Conservation (phyloP, 2,329 filamentous ascomycete species). For the Cephalotrichum gorgonifer region DNA sequence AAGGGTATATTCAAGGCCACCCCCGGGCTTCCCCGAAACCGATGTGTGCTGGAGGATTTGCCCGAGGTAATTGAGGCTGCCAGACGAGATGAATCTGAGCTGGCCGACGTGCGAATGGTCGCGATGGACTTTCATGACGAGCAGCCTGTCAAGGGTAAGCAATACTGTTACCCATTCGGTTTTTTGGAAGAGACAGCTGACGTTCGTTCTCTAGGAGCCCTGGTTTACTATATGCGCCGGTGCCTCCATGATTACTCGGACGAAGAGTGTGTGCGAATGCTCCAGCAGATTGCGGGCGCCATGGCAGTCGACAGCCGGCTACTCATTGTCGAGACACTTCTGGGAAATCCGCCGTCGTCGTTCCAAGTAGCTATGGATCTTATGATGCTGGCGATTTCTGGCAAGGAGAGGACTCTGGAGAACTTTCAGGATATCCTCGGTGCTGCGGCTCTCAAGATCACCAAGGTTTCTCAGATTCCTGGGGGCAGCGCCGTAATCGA, state of each 20-base stretch:
- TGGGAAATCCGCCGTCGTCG: slow-evolving; percentile 15
- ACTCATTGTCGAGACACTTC: slow-evolving; percentile 21
- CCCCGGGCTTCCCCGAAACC: slow-evolving; percentile 13
- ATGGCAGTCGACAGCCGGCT: slow-evolving; percentile 20
- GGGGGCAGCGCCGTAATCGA: too few relatives aligned
- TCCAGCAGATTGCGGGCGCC: slow-evolving; percentile 17
- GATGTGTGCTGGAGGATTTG: slow-evolving; percentile 21
- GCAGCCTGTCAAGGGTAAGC: slow-evolving; percentile 20
- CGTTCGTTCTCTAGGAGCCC: slow-evolving; percentile 15
- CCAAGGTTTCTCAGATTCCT: too few relatives aligned
- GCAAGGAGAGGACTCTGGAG: slow-evolving; percentile 19
- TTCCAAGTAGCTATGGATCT: slow-evolving; percentile 17
- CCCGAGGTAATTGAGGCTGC: slow-evolving; percentile 17
- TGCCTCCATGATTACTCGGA: slow-evolving; percentile 27
- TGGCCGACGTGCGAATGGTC: slow-evolving; percentile 12
- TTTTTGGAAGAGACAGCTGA: too few relatives aligned
- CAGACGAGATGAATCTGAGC: neutral
- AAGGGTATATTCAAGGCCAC: slow-evolving; percentile 15
- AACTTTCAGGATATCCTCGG: slow-evolving; percentile 15
- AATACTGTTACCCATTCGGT: too few relatives aligned
- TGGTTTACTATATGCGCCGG: slow-evolving; percentile 23
- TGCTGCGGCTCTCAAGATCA: too few relatives aligned
- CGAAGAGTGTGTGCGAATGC: slow-evolving; percentile 17
- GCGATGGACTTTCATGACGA: slow-evolving; percentile 19
- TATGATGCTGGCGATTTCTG: slow-evolving; percentile 19